Base-by-base conservation (phyloP, 192 early-diverging fungal genomes). In the Umbelopsis isabellina region DNA sequence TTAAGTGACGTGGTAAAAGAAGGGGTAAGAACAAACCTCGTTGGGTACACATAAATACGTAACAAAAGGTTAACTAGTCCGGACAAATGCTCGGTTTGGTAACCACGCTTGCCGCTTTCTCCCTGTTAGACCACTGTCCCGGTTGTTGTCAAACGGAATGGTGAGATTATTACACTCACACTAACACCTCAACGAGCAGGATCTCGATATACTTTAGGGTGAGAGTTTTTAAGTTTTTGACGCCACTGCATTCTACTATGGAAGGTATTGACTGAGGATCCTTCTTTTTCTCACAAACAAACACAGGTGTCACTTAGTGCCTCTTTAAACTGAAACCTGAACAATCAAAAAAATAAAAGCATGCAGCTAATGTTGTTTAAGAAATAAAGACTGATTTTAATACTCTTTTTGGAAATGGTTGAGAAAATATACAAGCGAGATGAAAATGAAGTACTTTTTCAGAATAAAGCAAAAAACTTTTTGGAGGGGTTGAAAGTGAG, bases 1-100 rank as follows among this genome's bases (percentile, higher is more conserved):
- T 37, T 87, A 35, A 82, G 73, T 66, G 67, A 64, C 23, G 50
- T 80, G 4, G 79, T 87, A 8, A 33, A 50, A 37, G 67, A 74
- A 18, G 66, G 70, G 51, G 51, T 52, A 52, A 52, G 21, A 25
- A 50, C 5, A 7, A 21, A 52, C 22, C n/a, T 25, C 51, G 23
- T 23, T 11, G 23, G 23, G n/a, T 6, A 41, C 37, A 41, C 37
- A 37, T 7, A n/a, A 37, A 37, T 7, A 41, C 37, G 10, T 6
- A 41, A 41, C 37, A 41, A 41, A 9, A 10, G 37, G 1, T 30
- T 30, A 30, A 41, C 6, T 41, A 41, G 27, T 41, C 10, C 37
- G 37, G 37, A 10, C 37, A 9, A 4, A 41, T 10, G 37, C 37
- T 41, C 10, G 5, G 37, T 41, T 41, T 41, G 37, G 37, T 6